Evolutionary conservation across 2,329 filamentous ascomycete species (phyloP), one percentile per base, ranked within the genome.

Genomic region (Penicillium sp.): DNA sequence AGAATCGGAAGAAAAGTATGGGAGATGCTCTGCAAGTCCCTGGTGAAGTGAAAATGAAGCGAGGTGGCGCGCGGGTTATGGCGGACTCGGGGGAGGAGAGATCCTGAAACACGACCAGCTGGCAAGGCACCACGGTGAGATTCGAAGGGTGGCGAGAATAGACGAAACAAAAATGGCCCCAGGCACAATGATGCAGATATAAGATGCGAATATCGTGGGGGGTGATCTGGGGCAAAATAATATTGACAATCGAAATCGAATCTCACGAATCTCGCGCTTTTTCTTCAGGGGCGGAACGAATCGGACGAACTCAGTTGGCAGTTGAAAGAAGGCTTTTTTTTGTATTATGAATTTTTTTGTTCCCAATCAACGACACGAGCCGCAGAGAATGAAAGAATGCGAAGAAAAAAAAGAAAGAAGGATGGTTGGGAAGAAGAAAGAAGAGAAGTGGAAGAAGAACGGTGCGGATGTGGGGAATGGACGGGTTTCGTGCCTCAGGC

Each of bases 21-120:
- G 67, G 71, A 68, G 63, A 70, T 75, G 73, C 73, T 70, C 73
- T 73, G 72, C 73, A 75, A 66, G 63, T 67, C 69, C 71, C 64
- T 63, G 55, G 54, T 57, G 53, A 57, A 60, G 56, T 65, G 45
- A 56, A 56, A 54, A 63, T 53, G 61, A 61, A 63, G 63, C 53
- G 54, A 57, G 56, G 63, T 54, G 60, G 66, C 58, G 58, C 58
- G 58, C 65, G 60, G 59, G 63, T 56, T 37, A 48, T 56, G 53
- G 55, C 61, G 53, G 58, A 59, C 54, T 62, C 54, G 56, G 44
- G 33, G 54, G 52, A 19, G 26, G 14, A 22, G 41, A 29, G 48
- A 29, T 41, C 33, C 51, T 56, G 59, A 58, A 63, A 60, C 57
- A 64, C 59, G 33, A 55, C 37, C 53, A 54, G 39, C 35, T 49